A percentile compares a stretch with the other conserved stretches of the same genome.
phyloP scores from a whole-genome alignment of 176 grass and related monocot genomes.

The Hyparrhenia diplandra region DNA sequence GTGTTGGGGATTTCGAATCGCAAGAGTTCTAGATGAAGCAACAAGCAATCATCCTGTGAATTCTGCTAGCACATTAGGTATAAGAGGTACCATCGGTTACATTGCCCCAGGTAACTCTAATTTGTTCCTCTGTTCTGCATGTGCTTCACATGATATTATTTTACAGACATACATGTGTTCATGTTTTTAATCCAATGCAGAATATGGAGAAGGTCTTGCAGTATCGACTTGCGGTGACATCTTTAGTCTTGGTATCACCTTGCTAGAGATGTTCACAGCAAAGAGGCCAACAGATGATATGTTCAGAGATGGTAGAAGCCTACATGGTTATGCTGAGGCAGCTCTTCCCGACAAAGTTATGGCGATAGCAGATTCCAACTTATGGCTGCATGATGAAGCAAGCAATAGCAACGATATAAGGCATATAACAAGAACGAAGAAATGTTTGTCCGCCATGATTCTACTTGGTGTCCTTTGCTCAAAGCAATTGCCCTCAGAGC shows the following conservation, averaged over 20 bases:
- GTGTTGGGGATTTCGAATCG: too few relatives aligned
- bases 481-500: not conserved
- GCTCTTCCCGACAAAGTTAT: not conserved
- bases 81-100: too few relatives aligned
- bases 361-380: not conserved
- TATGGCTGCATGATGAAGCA: not conserved
- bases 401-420: not conserved
- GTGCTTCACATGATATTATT: not conserved
- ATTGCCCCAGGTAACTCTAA: not conserved
- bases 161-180: too few relatives aligned
- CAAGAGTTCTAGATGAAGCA: too few relatives aligned
- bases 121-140: not conserved
- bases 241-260: slow-evolving; percentile 5
- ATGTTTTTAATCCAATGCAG: not conserved
- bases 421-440: not conserved
- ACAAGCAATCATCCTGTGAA: too few relatives aligned
- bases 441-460: not conserved
- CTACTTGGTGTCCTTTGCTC: slow-evolving; percentile 14
- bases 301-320: slow-evolving; percentile 3
- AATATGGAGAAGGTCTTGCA: not conserved
- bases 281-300: slow-evolving; percentile 2
- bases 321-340: not conserved
- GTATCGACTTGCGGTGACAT: slow-evolving; percentile 1
- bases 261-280: not conserved
- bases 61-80: too few relatives aligned